These are phyloP conservation scores for Suhomyces choctaworum DNA, from an alignment of 1,139 yeast species.

Conservation along the genomic window DNA sequence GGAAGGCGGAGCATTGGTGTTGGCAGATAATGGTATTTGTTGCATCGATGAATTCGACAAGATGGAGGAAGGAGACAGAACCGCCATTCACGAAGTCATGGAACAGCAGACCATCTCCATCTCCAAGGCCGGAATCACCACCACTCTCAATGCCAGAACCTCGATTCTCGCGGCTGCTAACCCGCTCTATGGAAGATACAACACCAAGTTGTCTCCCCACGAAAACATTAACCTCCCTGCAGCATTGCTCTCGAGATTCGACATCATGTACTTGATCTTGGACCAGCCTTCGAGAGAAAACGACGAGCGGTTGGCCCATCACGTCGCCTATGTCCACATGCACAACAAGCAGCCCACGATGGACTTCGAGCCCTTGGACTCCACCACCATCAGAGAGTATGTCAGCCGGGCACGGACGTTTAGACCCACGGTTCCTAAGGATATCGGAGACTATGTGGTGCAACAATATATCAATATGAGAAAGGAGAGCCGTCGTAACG, in stretches of 20 bases:
- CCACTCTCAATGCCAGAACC: slow-evolving; percentile 93
- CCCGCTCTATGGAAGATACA: slow-evolving; percentile 94
- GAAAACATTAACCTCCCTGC: slow-evolving; percentile 97
- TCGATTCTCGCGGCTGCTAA: slow-evolving; percentile 97
- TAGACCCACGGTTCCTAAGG: slow-evolving; percentile 85
- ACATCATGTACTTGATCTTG: slow-evolving; percentile 78
- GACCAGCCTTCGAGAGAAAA: slow-evolving; percentile 80
- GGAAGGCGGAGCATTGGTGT: slow-evolving; percentile 97
- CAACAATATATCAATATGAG: slow-evolving; percentile 87
- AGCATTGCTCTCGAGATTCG: slow-evolving; percentile 93
- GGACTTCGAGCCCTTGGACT: slow-evolving; percentile 75
- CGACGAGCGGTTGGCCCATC: slow-evolving; percentile 86
- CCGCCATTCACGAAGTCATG: slow-evolving; percentile 99
- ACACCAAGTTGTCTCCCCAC: slow-evolving; percentile 85
- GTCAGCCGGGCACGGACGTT: slow-evolving; percentile 82
- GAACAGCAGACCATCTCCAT: slow-evolving; percentile 98
- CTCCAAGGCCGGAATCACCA: slow-evolving; percentile 96
- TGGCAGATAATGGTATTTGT: slow-evolving; percentile 97
- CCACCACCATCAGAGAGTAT: slow-evolving; percentile 80
- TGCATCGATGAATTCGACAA: slow-evolving; percentile 99
- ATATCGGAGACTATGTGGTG: slow-evolving; percentile 85
- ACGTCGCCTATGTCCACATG: slow-evolving; percentile 96
- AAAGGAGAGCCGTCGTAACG: slow-evolving; percentile 82
- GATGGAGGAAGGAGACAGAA: slow-evolving; percentile 96
- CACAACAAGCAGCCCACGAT: slow-evolving; percentile 81